Evolutionary conservation across 2,329 filamentous ascomycete genomes (phyloP).

Genomic region (Penicillium glabrum): DNA sequence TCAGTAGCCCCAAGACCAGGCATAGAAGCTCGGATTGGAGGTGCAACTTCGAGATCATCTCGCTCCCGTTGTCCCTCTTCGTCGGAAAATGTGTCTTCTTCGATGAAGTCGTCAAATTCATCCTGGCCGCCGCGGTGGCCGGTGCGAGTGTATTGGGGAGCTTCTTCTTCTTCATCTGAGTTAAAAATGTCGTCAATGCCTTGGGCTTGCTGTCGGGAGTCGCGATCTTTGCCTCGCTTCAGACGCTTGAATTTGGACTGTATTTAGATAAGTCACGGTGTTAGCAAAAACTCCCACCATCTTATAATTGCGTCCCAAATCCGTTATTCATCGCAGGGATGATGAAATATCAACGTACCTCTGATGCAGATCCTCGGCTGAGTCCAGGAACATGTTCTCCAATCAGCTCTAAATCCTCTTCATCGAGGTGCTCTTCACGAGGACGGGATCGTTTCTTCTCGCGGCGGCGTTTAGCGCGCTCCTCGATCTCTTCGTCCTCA

Average conservation of each 20-base stretch:
- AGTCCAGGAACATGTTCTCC: slow-evolving; percentile 75
- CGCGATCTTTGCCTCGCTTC: slow-evolving; percentile 78
- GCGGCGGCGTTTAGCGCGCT: slow-evolving; percentile 58
- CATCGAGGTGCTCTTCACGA: slow-evolving; percentile 80
- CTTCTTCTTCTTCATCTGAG: slow-evolving; percentile 81
- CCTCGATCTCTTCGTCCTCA: slow-evolving; percentile 79
- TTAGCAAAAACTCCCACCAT: slow-evolving; percentile 6
- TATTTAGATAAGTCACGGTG: slow-evolving; percentile 3
- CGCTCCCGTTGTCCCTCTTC: slow-evolving; percentile 73
- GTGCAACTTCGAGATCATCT: slow-evolving; percentile 85
- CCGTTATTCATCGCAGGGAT: neutral
- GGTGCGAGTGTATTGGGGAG: slow-evolving; percentile 48
- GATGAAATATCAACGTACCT: slow-evolving; percentile 56
- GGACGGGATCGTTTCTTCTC: slow-evolving; percentile 75
- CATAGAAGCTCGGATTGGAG: slow-evolving; percentile 69
- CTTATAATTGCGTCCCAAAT: no score
- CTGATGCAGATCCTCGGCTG: slow-evolving; percentile 64
- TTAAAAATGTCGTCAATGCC: slow-evolving; percentile 92
- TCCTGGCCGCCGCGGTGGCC: slow-evolving; percentile 60
- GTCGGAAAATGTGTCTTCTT: slow-evolving; percentile 89
- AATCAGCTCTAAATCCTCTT: slow-evolving; percentile 94
- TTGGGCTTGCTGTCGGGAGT: slow-evolving; percentile 58
- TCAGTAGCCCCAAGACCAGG: slow-evolving; percentile 70
- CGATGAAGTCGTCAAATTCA: slow-evolving; percentile 94
- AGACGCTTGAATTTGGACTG: slow-evolving; percentile 94